Conservation (phyloP, 192 early-diverging fungal species). For the Cladochytrium replicatum region DNA sequence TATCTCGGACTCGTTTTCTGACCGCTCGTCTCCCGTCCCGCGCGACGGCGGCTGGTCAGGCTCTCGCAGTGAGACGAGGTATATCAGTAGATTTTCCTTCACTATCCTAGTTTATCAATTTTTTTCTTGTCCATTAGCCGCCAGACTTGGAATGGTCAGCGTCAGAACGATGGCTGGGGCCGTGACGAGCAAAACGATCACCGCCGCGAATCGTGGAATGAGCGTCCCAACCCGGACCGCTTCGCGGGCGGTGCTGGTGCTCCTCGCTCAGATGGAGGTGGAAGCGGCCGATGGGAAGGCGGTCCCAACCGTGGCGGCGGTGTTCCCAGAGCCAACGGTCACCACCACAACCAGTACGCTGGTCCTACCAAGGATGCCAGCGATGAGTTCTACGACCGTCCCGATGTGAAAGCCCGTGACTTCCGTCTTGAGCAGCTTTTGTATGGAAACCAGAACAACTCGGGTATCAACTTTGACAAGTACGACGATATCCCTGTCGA, state of each 20-base stretch:
- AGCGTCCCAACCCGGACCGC: not conserved
- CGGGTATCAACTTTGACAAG: slow-evolving; percentile 98
- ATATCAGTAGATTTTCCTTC: not conserved
- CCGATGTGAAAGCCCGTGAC: slow-evolving; percentile 68
- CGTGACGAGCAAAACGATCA: not conserved
- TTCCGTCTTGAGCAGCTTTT: slow-evolving; percentile 77
- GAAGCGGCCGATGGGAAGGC: not conserved
- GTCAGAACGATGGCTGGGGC: not conserved
- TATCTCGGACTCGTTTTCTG: slow-evolving; percentile 5
- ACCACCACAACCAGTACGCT: slow-evolving; percentile 22
- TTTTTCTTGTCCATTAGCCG: not conserved
- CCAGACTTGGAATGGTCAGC: not conserved
- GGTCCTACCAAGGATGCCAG: slow-evolving; percentile 26
- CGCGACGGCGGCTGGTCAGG: not conserved
- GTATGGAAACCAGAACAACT: slow-evolving; percentile 58
- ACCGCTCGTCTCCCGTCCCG: slow-evolving; percentile 4
- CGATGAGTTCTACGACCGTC: slow-evolving; percentile 63
- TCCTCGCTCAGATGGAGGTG: not conserved
- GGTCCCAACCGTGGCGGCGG: not conserved
- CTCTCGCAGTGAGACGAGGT: not conserved
- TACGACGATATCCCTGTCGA: slow-evolving; percentile 98
- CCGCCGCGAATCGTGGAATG: not conserved
- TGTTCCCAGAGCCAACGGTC: not conserved
- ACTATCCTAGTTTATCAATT: not conserved
- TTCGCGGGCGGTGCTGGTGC: not conserved